These are phyloP conservation scores for Grosmannia clavigera DNA, from an alignment of 2,329 filamentous ascomycete genomes.

Conservation along the genomic window DNA sequence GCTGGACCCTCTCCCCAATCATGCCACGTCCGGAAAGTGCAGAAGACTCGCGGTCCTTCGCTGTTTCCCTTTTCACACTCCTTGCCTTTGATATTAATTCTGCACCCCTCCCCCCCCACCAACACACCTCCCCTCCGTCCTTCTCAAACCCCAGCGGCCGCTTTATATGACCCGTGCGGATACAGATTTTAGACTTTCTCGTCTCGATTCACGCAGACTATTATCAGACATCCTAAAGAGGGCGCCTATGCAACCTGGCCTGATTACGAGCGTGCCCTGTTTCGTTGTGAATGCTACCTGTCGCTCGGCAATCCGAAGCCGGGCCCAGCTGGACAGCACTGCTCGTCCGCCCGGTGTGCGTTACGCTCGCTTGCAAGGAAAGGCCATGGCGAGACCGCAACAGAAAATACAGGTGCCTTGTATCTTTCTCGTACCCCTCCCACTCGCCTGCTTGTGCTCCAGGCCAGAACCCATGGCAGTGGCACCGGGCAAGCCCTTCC, in stretches of 20 bases:
- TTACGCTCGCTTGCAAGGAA: neutral
- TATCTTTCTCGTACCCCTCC: neutral
- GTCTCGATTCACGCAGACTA: neutral
- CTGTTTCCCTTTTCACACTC: neutral
- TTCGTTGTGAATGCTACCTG: neutral
- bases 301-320: too few relatives aligned
- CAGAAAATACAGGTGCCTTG: neutral
- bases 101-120: neutral
- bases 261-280: neutral
- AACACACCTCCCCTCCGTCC: neutral
- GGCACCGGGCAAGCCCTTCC: slow-evolving; percentile 6
- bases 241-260: neutral
- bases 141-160: neutral
- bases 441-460: neutral
- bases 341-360: neutral
- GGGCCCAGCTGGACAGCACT: neutral
- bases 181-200: neutral
- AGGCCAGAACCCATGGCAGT: slow-evolving; percentile 8
- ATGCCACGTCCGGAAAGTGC: neutral
- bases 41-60: neutral
- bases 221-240: neutral
- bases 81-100: neutral
- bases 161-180: neutral
- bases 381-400: neutral
- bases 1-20: neutral